phyloP scores from a whole-genome alignment of 805 yeast genomes.

The Myxozyma melibiosi region DNA sequence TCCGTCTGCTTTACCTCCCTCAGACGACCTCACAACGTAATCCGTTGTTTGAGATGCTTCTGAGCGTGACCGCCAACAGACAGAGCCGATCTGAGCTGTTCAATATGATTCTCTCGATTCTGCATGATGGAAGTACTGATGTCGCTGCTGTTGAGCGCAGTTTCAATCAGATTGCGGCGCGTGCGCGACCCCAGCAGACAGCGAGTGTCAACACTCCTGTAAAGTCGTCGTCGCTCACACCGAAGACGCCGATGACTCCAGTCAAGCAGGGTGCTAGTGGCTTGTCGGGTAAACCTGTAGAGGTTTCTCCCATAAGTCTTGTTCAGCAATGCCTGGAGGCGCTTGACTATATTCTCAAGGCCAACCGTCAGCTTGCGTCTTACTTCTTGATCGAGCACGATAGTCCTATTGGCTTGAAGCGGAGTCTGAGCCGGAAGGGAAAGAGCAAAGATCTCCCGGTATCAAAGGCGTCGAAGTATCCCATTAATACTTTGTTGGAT shows the following conservation, averaged over 20 bases:
- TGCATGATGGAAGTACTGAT: slow-evolving; percentile 73
- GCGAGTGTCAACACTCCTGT: slow-evolving; percentile 32
- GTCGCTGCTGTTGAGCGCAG: slow-evolving; percentile 63
- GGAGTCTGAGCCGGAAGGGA: slow-evolving; percentile 43
- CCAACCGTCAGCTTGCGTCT: slow-evolving; percentile 66
- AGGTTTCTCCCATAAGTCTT: slow-evolving; percentile 67
- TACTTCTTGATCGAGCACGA: slow-evolving; percentile 82
- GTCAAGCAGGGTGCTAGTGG: slow-evolving; percentile 10
- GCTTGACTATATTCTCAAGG: slow-evolving; percentile 67
- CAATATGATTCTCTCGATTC: slow-evolving; percentile 63
- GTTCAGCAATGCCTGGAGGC: slow-evolving; percentile 80
- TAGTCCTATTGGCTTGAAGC: slow-evolving; percentile 43
- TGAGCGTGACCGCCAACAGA: slow-evolving; percentile 69
- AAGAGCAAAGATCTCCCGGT: slow-evolving; percentile 42
- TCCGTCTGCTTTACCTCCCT: slow-evolving; percentile 73
- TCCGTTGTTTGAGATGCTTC: slow-evolving; percentile 63
- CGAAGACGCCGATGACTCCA: slow-evolving; percentile 25
- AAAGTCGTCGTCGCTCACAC: slow-evolving; percentile 25
- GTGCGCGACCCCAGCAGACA: slow-evolving; percentile 45
- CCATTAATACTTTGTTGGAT: slow-evolving; percentile 67
- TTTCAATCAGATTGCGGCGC: slow-evolving; percentile 57
- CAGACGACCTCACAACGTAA: slow-evolving; percentile 62
- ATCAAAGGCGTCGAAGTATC: slow-evolving; percentile 50
- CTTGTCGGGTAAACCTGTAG: slow-evolving; percentile 36
- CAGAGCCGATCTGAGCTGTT: slow-evolving; percentile 77